Base-by-base conservation (phyloP, 1,284 basidiomycete species). In the Rhodotorula sp. region DNA sequence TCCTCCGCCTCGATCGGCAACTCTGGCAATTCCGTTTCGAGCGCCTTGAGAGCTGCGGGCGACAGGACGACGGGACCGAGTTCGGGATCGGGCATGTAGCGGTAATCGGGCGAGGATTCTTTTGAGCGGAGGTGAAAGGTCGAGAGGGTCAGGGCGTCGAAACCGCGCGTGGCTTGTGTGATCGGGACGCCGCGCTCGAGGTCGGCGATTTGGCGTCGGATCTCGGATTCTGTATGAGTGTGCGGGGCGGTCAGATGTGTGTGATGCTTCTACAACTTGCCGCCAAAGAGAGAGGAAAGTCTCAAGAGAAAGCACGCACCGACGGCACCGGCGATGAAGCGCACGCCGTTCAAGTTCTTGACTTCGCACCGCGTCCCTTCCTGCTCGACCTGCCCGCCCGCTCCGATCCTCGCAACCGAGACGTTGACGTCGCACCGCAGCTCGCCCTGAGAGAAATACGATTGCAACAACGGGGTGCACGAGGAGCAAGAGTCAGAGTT, bases 41-140 rank as follows among this genome's bases (percentile, higher is more conserved):
- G 54, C 7, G 31, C 43, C 15, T 67, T 58, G 48, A 72, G 51
- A 58, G 29, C n/a, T 3, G 5, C 34, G 15, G 51, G 14, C 2
- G 39, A 34, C 26, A 51, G 14, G 20, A 54, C 21, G 7, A 95
- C 81, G 0, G 90, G 87, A 0, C 93, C 92, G 0, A 99, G 83
- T 79, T 99, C 98, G 0, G 93, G 89, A 80, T 99, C 97, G 0
- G 97, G 97, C 93, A 99, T 95, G 83, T 97, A 99, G 12, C 96
- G 87, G 81, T 99, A 99, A 80, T 99, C 96, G 7, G 91, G 91
- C 0, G 93, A 90, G 78, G 94, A 91, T 79, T 97, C 96, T 81
- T 99, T 99, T 60, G 87, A 89, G 57, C 97, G 87, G 69, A 98
- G 82, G 29, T 85, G 85, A 82, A 88, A 95, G 0, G 97, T 99